Evolutionary conservation across 2,329 filamentous ascomycete species (phyloP).

Genomic region (Diaporthe eres): DNA sequence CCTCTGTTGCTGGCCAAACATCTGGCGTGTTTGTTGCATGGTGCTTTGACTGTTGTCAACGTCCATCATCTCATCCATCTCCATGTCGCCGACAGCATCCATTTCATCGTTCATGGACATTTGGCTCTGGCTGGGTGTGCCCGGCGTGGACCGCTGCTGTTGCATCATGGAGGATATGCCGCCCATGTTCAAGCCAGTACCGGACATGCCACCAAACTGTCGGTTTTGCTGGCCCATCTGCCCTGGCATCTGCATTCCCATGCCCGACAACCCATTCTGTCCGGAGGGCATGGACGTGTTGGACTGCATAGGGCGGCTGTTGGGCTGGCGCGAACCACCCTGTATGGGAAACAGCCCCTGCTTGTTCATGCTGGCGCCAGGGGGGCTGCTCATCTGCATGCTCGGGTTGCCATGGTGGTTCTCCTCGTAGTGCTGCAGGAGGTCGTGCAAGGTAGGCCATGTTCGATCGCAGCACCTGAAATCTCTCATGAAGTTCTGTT

Average conservation of each 20-base stretch:
- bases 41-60: constrained; percentile 73
- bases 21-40: constrained; percentile 78
- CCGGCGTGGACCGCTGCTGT: constrained; percentile 57
- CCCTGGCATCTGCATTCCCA: constrained; percentile 41
- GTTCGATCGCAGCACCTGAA: constrained; percentile 95
- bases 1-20: constrained; percentile 75
- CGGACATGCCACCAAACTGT: constrained; percentile 42
- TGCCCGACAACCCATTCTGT: constrained; percentile 39
- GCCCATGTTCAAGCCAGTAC: constrained; percentile 51
- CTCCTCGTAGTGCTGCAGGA: constrained; percentile 97
- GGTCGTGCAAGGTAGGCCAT: constrained; percentile 91
- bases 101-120: constrained; percentile 72
- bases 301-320: constrained; percentile 36
- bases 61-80: constrained; percentile 88
- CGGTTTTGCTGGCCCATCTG: constrained; percentile 53
- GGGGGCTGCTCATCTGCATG: constrained; percentile 55
- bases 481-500: constrained; percentile 97
- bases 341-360: constrained; percentile 37
- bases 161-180: constrained; percentile 59
- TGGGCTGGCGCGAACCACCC: constrained; percentile 36
- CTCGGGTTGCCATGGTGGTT: constrained; percentile 81
- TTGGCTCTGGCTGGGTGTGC: constrained; percentile 45
- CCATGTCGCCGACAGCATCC: constrained; percentile 94
- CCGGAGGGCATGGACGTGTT: constrained; percentile 38
- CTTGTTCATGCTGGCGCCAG: constrained; percentile 43